Conservation (phyloP, 495 filamentous ascomycete species). For the Hyphodiscus hymeniophilus region DNA sequence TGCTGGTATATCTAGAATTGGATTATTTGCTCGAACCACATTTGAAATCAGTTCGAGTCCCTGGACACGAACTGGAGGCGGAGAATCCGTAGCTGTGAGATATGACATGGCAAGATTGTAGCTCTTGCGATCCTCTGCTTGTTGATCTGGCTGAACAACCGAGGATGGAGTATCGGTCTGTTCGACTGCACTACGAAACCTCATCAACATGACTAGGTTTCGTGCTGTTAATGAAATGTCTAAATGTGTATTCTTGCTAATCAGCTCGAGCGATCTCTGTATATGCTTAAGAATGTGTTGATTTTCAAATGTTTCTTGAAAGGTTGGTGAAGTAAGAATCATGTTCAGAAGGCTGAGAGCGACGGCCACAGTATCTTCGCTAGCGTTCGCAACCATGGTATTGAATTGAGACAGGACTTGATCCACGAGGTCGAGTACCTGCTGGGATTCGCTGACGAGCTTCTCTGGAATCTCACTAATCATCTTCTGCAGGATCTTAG, state of each 20-base stretch:
- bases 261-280: constrained; percentile 39
- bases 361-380: constrained; percentile 46
- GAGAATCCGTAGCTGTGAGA: constrained; percentile 54
- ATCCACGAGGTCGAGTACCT: constrained; percentile 53
- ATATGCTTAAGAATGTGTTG: constrained; percentile 38
- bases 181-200: constrained; percentile 29
- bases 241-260: constrained; percentile 26
- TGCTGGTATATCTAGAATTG: constrained; percentile 62
- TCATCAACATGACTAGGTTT: constrained; percentile 49
- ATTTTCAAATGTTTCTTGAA: constrained; percentile 41
- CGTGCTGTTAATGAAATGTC: constrained; percentile 43
- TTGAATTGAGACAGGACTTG: constrained; percentile 42
- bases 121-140: constrained; percentile 57
- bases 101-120: constrained; percentile 66
- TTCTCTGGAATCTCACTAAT: constrained; percentile 59
- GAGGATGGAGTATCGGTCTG: constrained; percentile 10
- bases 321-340: constrained; percentile 54
- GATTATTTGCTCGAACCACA: constrained; percentile 52
- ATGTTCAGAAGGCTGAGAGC: constrained; percentile 62
- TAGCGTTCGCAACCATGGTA: constrained; percentile 8
- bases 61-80: constrained; percentile 70
- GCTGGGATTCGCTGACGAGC: constrained; percentile 52
- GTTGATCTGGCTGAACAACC: constrained; percentile 30
- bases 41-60: constrained; percentile 63
- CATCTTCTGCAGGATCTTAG: constrained; percentile 59